phyloP scores from a whole-genome alignment of 306 rosid genomes.

The Inga laurina region DNA sequence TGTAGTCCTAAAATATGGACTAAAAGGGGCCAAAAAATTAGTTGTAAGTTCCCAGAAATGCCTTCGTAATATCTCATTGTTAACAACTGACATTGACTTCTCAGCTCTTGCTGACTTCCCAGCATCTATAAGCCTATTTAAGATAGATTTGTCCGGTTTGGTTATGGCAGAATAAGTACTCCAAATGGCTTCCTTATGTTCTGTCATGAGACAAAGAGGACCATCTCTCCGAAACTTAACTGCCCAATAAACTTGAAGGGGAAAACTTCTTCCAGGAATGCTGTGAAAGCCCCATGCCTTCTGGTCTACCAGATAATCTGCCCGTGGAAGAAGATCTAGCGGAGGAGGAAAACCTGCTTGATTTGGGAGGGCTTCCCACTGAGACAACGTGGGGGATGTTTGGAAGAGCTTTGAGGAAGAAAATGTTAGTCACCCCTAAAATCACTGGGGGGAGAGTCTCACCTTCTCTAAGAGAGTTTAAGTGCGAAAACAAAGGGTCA shows the following conservation, averaged over 20 bases:
- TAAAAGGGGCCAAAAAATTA: slow-evolving; percentile 88
- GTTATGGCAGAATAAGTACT: slow-evolving; percentile 76
- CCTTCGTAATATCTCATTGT: slow-evolving; percentile 81
- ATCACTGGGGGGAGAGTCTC: slow-evolving; percentile 77
- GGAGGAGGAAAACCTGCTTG: slow-evolving; percentile 48
- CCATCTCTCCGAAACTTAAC: slow-evolving; percentile 89
- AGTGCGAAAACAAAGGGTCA: slow-evolving; percentile 70
- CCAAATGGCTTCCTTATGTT: slow-evolving; percentile 97
- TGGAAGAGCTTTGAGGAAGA: slow-evolving; percentile 89
- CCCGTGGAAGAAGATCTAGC: slow-evolving; percentile 60
- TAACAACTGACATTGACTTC: slow-evolving; percentile 92
- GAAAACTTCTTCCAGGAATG: slow-evolving; percentile 73
- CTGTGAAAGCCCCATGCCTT: slow-evolving; percentile 54
- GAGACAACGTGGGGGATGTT: slow-evolving; percentile 77
- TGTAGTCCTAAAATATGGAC: slow-evolving; percentile 78
- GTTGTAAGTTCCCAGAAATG: slow-evolving; percentile 91
- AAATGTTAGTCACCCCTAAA: slow-evolving; percentile 90
- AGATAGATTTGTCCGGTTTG: slow-evolving; percentile 85
- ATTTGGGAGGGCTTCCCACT: slow-evolving; percentile 84
- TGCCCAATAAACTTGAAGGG: slow-evolving; percentile 73
- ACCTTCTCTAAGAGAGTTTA: slow-evolving; percentile 75
- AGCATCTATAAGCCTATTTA: slow-evolving; percentile 90
- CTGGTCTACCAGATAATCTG: slow-evolving; percentile 54
- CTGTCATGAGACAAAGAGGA: slow-evolving; percentile 96
- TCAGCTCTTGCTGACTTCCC: slow-evolving; percentile 85